phyloP scores from a whole-genome alignment of 1,139 yeast species.

The Casaregolazyma lundiana region DNA sequence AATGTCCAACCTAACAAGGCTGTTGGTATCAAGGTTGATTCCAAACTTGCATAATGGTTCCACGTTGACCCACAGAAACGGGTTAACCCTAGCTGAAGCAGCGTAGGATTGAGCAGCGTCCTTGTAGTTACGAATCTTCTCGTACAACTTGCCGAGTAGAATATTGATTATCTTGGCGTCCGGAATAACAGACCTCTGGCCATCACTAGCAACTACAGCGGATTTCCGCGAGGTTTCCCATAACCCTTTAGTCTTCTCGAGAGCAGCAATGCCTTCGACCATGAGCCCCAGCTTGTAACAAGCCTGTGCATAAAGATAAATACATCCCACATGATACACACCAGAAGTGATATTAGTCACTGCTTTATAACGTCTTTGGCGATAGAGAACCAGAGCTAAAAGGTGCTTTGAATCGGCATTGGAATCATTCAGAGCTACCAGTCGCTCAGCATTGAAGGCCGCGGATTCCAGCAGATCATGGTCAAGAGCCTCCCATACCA shows the following conservation, averaged over 20 bases:
- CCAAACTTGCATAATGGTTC: slow-evolving; percentile 63
- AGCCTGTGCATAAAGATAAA: slow-evolving; percentile 62
- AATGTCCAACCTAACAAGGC: slow-evolving; percentile 45
- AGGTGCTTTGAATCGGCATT: slow-evolving; percentile 57
- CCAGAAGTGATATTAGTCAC: slow-evolving; percentile 37
- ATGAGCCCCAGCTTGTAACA: slow-evolving; percentile 54
- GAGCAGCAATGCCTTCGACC: slow-evolving; percentile 60
- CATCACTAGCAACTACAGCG: slow-evolving; percentile 9
- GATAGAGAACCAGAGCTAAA: slow-evolving; percentile 57
- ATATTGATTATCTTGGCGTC: slow-evolving; percentile 62
- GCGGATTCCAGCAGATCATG: slow-evolving; percentile 66
- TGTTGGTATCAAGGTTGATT: slow-evolving; percentile 54
- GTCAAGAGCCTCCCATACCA: slow-evolving; percentile 64
- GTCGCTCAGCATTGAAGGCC: slow-evolving; percentile 74
- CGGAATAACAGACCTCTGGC: slow-evolving; percentile 42
- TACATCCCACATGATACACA: slow-evolving; percentile 61
- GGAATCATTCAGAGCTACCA: slow-evolving; percentile 51
- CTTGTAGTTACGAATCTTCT: slow-evolving; percentile 53
- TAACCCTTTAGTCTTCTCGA: slow-evolving; percentile 32
- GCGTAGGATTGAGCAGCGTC: slow-evolving; percentile 66
- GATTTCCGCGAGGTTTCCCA: slow-evolving; percentile 21
- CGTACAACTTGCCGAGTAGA: slow-evolving; percentile 67
- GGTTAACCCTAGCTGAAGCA: slow-evolving; percentile 65
- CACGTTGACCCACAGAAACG: slow-evolving; percentile 82
- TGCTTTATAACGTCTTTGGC: slow-evolving; percentile 53